Percentiles rank a stretch among this genome's conserved stretches.
Evolutionary conservation across 148 eudicot genomes (phyloP).

Genomic region (Vaccinium myrtillus): DNA sequence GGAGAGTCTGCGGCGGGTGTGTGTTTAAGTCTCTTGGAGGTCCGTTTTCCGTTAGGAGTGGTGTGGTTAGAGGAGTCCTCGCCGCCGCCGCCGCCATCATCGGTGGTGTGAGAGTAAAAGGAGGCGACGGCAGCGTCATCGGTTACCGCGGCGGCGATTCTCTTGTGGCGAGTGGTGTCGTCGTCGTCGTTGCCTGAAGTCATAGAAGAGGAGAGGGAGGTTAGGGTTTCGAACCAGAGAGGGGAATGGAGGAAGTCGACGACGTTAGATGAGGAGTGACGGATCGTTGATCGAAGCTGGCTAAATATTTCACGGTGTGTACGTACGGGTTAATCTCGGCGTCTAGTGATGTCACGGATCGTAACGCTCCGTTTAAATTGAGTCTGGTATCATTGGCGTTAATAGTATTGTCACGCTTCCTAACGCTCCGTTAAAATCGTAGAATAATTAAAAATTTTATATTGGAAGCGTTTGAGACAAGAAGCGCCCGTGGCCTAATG

Average conservation of each 20-base stretch:
- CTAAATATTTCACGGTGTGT: background rate
- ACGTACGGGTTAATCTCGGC: background rate
- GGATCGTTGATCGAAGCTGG: conserved; percentile 2
- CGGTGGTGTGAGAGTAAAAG: conserved; percentile 7
- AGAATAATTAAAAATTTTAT: too few relatives aligned
- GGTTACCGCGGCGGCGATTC: background rate
- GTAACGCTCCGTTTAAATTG: background rate
- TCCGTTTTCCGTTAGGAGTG: conserved; percentile 11
- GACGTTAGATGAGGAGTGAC: background rate
- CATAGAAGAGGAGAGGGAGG: background rate
- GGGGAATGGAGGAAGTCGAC: background rate
- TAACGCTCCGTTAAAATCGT: background rate
- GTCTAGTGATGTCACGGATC: background rate
- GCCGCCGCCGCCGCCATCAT: background rate
- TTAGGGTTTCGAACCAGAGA: conserved; percentile 7
- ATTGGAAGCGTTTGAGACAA: background rate
- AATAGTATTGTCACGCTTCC: background rate
- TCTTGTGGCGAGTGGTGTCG: background rate
- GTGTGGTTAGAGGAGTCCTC: background rate
- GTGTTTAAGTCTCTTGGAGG: conserved; percentile 13
- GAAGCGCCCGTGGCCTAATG: conserved; percentile 79
- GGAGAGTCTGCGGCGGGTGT: background rate
- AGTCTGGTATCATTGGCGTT: background rate
- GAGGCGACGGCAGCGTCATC: background rate
- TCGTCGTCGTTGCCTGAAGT: conserved; percentile 10